These are phyloP conservation scores for Sphaerulina populicola DNA, from an alignment of 2,329 filamentous ascomycete species.

Conservation along the genomic window DNA sequence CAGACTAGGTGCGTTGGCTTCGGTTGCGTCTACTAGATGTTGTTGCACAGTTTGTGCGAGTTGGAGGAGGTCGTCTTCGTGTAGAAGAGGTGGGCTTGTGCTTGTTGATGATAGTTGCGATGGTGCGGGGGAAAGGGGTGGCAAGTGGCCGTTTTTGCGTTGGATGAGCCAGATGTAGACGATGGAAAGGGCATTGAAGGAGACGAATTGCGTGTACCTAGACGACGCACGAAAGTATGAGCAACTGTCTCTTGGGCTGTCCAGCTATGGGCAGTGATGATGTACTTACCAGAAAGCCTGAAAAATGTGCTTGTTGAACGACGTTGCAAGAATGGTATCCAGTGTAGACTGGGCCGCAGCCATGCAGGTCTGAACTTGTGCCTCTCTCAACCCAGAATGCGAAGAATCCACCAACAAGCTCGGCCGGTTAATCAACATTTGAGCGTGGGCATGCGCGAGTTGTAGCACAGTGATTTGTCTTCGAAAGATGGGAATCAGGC, in stretches of 20 bases:
- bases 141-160: slow-evolving; percentile 24
- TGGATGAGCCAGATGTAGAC: slow-evolving; percentile 50
- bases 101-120: too few relatives aligned
- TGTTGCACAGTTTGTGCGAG: slow-evolving; percentile 43
- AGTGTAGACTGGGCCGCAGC: slow-evolving; percentile 42
- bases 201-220: slow-evolving; percentile 15
- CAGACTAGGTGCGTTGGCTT: slow-evolving; percentile 39
- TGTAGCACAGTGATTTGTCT: slow-evolving; percentile 48
- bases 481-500: slow-evolving; percentile 44
- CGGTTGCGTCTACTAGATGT: slow-evolving; percentile 37
- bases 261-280: too few relatives aligned
- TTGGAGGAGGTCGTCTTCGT: slow-evolving; percentile 32
- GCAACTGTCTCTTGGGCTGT: neutral
- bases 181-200: slow-evolving; percentile 41
- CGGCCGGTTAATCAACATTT: slow-evolving; percentile 49
- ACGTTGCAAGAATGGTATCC: slow-evolving; percentile 36
- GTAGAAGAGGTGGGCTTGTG: neutral
- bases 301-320: slow-evolving; percentile 33
- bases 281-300: slow-evolving; percentile 45
- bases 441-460: slow-evolving; percentile 48
- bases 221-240: neutral
- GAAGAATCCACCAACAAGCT: slow-evolving; percentile 40
- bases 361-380: slow-evolving; percentile 41
- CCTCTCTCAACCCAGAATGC: slow-evolving; percentile 22
- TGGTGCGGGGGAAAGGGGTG: slow-evolving; percentile 6